Percentiles rank a stretch among this genome's conserved stretches.
These are phyloP conservation scores for Rubia tinctorum DNA, from an alignment of 305 asterid species.

Conservation along the genomic window DNA sequence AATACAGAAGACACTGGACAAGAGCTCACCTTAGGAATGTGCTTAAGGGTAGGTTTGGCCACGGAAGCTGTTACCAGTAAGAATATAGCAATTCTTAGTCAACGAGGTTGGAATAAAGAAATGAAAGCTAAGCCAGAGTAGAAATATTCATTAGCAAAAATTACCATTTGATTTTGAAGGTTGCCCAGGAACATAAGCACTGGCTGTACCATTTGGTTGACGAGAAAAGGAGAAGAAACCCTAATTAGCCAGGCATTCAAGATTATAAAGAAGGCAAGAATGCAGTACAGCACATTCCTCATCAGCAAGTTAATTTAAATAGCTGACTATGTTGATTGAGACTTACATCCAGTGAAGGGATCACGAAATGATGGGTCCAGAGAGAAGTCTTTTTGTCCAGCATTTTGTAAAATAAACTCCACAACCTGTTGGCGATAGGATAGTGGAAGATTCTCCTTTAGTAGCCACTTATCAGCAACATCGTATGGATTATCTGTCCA, in stretches of 20 bases:
- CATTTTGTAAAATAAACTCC: slow-evolving; percentile 81
- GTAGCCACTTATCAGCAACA: slow-evolving; percentile 94
- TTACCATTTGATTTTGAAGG: slow-evolving; percentile 59
- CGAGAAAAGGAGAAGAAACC: slow-evolving; percentile 3
- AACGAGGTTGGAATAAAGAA: slow-evolving; percentile 1
- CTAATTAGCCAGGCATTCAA: slow-evolving; percentile 1
- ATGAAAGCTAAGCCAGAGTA: slow-evolving; percentile 13
- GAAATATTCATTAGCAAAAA: slow-evolving; percentile 19
- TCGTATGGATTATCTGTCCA: slow-evolving; percentile 81
- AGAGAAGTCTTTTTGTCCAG: slow-evolving; percentile 73
- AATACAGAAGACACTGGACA: slow-evolving; percentile 8
- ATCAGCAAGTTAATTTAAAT: slow-evolving; percentile 20
- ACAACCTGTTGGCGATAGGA: slow-evolving; percentile 90
- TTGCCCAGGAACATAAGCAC: slow-evolving; percentile 92
- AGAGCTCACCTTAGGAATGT: slow-evolving; percentile 75
- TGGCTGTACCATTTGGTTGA: slow-evolving; percentile 49
- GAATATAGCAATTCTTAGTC: slow-evolving; percentile 10
- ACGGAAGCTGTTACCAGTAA: slow-evolving; percentile 36
- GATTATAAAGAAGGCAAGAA: slow-evolving; percentile 9
- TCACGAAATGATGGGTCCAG: slow-evolving; percentile 78
- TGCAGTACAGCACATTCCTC: slow-evolving; percentile 16
- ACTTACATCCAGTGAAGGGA: slow-evolving; percentile 95
- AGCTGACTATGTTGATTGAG: slow-evolving; percentile 19
- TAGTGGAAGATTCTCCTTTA: slow-evolving; percentile 82
- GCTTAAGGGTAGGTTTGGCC: slow-evolving; percentile 75